These are phyloP conservation scores for Lactarius tabidus DNA, from an alignment of 768 basidiomycete genomes.

Conservation along the genomic window DNA sequence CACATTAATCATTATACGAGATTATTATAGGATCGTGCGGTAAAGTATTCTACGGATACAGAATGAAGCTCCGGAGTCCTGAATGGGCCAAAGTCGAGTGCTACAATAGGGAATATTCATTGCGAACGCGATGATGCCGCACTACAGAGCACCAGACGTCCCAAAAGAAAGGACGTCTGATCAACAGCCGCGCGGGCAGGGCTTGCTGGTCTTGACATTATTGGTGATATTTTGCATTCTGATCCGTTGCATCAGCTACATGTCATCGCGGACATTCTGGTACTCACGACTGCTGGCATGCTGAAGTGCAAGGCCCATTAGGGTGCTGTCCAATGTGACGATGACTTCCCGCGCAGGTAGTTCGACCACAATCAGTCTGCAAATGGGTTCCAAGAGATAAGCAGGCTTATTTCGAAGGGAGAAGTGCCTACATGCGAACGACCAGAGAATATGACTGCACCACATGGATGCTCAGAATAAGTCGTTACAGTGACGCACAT, in stretches of 20 bases:
- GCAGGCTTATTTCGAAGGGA: background rate
- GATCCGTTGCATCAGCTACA: background rate
- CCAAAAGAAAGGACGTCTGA: background rate
- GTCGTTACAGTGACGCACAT: conserved; percentile 21
- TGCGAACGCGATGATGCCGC: background rate
- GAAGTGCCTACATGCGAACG: conserved; percentile 10
- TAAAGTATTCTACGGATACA: background rate
- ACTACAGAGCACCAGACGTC: background rate
- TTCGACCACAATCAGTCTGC: conserved; percentile 20
- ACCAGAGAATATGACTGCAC: conserved; percentile 15
- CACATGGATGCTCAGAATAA: conserved; percentile 15
- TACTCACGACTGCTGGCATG: conserved; percentile 18
- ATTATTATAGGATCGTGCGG: background rate
- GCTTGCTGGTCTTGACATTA: conserved; percentile 11
- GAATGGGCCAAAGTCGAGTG: background rate
- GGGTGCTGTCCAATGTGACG: conserved; percentile 12
- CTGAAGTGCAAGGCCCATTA: conserved; percentile 12
- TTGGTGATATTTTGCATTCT: conserved; percentile 9
- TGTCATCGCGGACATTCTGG: background rate
- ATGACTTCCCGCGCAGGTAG: conserved; percentile 12
- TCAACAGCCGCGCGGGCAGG: conserved; percentile 17
- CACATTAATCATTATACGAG: background rate
- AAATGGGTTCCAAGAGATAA: background rate
- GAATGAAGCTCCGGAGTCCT: background rate
- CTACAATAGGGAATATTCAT: background rate